Percentiles rank a stretch among this genome's conserved stretches.
These are phyloP conservation scores for Boletus vinaceobasis DNA, from an alignment of 768 basidiomycete genomes.

Conservation along the genomic window DNA sequence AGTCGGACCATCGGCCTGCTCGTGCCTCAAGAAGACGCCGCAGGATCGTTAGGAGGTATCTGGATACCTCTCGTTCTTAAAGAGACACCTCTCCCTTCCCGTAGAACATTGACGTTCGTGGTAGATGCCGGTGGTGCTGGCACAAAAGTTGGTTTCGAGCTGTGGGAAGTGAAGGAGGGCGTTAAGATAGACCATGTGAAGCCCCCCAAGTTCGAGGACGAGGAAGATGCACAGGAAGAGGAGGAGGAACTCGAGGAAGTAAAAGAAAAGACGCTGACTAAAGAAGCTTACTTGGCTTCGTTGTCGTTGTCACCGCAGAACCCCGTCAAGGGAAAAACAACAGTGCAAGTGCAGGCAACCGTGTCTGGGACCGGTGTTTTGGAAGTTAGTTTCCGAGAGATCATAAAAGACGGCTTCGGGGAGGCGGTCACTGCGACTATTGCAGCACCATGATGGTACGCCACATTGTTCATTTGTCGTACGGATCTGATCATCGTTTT, in stretches of 20 bases:
- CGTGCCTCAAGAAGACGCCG: slow-evolving; percentile 48
- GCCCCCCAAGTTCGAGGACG: slow-evolving; percentile 42
- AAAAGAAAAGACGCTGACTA: slow-evolving; percentile 58
- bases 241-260: slow-evolving; percentile 59
- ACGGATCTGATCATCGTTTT: background rate
- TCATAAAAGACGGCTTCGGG: slow-evolving; percentile 32
- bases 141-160: slow-evolving; percentile 54
- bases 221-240: slow-evolving; percentile 48
- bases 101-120: slow-evolving; percentile 57
- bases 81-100: slow-evolving; percentile 69
- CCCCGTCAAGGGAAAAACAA: slow-evolving; percentile 45
- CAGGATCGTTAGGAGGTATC: slow-evolving; percentile 49
- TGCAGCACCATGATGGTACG: slow-evolving; percentile 19
- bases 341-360: slow-evolving; percentile 44
- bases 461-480: background rate
- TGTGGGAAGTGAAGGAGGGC: slow-evolving; percentile 75
- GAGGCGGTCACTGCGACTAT: slow-evolving; percentile 32
- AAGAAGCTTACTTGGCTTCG: slow-evolving; percentile 46
- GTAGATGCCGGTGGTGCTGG: slow-evolving; percentile 44
- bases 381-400: slow-evolving; percentile 38
- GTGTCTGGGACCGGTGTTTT: slow-evolving; percentile 35
- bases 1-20: slow-evolving; percentile 62
- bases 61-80: slow-evolving; percentile 66
- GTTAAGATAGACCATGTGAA: slow-evolving; percentile 59
- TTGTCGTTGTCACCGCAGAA: slow-evolving; percentile 36